Conservation (phyloP, 352 stramenopile species). For the Bremia lactucae region DNA sequence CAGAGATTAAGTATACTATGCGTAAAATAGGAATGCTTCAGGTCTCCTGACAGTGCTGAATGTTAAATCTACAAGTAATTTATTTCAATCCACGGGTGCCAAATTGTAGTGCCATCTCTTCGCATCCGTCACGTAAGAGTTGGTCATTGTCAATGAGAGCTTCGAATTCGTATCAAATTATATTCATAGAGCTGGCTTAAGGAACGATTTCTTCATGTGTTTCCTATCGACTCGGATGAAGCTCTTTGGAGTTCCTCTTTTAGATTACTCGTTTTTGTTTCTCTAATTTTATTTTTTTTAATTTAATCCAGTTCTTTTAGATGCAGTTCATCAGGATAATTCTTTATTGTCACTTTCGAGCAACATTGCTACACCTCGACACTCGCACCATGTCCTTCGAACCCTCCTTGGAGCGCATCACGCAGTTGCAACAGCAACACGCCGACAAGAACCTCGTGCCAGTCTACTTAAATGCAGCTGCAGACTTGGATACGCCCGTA, state of each 20-base stretch:
- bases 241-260: conserved; percentile 15
- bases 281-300: no score
- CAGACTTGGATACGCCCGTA: conserved; percentile 82
- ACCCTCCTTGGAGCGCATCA: conserved; percentile 50
- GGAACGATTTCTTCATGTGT: no score
- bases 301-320: no score
- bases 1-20: conserved; percentile 12
- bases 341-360: background rate
- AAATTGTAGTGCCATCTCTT: conserved; percentile 47
- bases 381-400: conserved; percentile 40
- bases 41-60: background rate
- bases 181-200: conserved; percentile 77
- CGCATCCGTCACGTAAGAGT: conserved; percentile 39
- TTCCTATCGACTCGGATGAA: conserved; percentile 42
- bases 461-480: conserved; percentile 74
- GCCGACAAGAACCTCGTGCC: conserved; percentile 78
- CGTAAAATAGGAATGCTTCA: background rate
- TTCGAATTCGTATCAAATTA: no score
- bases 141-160: conserved; percentile 11
- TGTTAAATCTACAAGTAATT: no score
- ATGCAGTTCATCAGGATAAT: no score
- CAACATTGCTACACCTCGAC: background rate
- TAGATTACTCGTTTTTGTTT: background rate
- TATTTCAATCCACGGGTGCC: conserved; percentile 9
- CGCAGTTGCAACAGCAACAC: conserved; percentile 50